Evolutionary conservation across 768 basidiomycete species (phyloP).

Genomic region (Lactifluus volemus): DNA sequence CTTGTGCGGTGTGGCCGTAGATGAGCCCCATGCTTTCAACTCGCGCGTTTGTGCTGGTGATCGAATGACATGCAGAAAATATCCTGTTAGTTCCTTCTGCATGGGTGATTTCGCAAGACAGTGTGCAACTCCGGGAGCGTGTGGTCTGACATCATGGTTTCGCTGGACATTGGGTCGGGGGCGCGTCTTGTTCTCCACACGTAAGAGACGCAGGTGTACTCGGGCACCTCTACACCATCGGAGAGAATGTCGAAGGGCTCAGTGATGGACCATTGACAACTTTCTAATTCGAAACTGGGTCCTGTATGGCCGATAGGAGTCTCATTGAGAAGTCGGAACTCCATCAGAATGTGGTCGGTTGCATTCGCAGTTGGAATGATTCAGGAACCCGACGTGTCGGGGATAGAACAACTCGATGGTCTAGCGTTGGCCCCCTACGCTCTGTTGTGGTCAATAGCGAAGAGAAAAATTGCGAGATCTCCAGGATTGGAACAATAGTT

Average conservation of each 20-base stretch:
- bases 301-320: neutral
- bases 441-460: neutral
- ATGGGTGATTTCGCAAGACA: constrained; percentile 6
- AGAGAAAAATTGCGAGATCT: neutral
- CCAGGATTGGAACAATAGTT: neutral
- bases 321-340: constrained; percentile 17
- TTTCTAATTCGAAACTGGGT: constrained; percentile 5
- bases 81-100: constrained; percentile 15
- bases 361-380: neutral
- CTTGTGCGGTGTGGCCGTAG: constrained; percentile 11
- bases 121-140: constrained; percentile 14
- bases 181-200: constrained; percentile 17
- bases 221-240: neutral
- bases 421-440: too few relatives aligned
- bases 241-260: constrained; percentile 13
- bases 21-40: constrained; percentile 20
- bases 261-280: constrained; percentile 10
- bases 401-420: neutral
- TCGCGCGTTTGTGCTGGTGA: constrained; percentile 10
- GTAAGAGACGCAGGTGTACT: constrained; percentile 22
- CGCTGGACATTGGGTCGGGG: constrained; percentile 11
- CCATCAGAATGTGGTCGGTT: constrained; percentile 15
- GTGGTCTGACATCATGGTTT: constrained; percentile 17
- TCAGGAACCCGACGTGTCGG: neutral
- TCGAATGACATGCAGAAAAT: constrained; percentile 19